These are phyloP conservation scores for Cytospora paraplurivora DNA, from an alignment of 2,329 filamentous ascomycete genomes.

Conservation along the genomic window DNA sequence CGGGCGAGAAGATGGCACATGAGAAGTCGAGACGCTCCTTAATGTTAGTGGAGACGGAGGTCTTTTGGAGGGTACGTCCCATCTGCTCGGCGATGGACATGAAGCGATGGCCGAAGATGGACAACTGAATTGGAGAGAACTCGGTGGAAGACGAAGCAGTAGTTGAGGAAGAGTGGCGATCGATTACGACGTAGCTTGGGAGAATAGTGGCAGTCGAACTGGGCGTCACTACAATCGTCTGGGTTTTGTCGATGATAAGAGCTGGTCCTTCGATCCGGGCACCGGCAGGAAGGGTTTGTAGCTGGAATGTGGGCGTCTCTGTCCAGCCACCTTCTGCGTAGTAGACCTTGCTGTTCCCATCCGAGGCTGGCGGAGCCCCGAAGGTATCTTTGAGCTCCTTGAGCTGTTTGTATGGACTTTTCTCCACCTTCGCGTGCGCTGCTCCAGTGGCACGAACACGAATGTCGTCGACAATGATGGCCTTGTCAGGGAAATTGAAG, in stretches of 20 bases:
- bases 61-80: constrained; percentile 79
- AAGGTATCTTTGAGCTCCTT: neutral
- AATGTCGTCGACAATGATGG: constrained; percentile 46
- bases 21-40: constrained; percentile 82
- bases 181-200: constrained; percentile 44
- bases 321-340: constrained; percentile 28
- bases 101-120: constrained; percentile 78
- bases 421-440: constrained; percentile 3
- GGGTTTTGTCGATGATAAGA: constrained; percentile 67
- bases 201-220: constrained; percentile 54
- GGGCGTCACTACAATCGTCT: constrained; percentile 73
- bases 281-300: constrained; percentile 62
- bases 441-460: constrained; percentile 42
- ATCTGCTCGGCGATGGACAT: constrained; percentile 87
- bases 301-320: constrained; percentile 68
- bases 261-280: constrained; percentile 65
- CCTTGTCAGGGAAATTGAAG: constrained; percentile 41
- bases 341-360: constrained; percentile 29
- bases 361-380: neutral
- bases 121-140: constrained; percentile 75
- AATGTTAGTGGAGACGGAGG: constrained; percentile 75
- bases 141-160: constrained; percentile 70
- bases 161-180: constrained; percentile 32
- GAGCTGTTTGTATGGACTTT: constrained; percentile 21
- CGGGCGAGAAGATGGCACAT: constrained; percentile 75